These are phyloP conservation scores for Starmera dryadoides DNA, from an alignment of 805 yeast genomes.

Conservation along the genomic window DNA sequence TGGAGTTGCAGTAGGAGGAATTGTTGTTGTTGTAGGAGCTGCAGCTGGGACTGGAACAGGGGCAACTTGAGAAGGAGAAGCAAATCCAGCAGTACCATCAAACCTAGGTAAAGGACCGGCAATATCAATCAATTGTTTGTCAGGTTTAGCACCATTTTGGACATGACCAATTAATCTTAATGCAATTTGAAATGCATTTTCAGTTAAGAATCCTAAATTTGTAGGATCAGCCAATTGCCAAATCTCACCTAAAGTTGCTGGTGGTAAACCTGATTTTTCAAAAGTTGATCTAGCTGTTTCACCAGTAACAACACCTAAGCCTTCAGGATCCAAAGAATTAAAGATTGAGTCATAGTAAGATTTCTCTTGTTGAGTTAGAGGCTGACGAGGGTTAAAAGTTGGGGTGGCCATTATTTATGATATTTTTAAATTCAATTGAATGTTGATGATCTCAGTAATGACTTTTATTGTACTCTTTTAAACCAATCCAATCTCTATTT, in stretches of 20 bases:
- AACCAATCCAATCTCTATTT: no score
- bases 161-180: conserved; percentile 85
- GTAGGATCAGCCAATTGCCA: conserved; percentile 94
- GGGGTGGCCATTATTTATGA: conserved; percentile 9
- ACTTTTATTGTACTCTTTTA: no score
- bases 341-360: conserved; percentile 68
- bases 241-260: conserved; percentile 74
- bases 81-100: conserved; percentile 10
- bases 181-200: conserved; percentile 75
- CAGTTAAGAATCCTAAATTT: conserved; percentile 78
- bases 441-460: background rate
- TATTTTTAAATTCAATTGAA: background rate
- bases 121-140: conserved; percentile 45
- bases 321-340: conserved; percentile 70
- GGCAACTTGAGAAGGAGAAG: background rate
- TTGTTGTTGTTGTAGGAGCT: conserved; percentile 18
- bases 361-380: conserved; percentile 67
- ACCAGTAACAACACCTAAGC: conserved; percentile 80
- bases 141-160: conserved; percentile 60
- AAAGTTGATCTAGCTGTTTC: conserved; percentile 76
- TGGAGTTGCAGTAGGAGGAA: conserved; percentile 26
- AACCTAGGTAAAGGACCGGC: conserved; percentile 66
- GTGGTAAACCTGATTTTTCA: conserved; percentile 79
- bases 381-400: conserved; percentile 21
- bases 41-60: conserved; percentile 11